Evolutionary conservation across 192 early-diverging fungal genomes (phyloP), one percentile per base, ranked within the genome.

Genomic region (Gamsiella multidivaricata): DNA sequence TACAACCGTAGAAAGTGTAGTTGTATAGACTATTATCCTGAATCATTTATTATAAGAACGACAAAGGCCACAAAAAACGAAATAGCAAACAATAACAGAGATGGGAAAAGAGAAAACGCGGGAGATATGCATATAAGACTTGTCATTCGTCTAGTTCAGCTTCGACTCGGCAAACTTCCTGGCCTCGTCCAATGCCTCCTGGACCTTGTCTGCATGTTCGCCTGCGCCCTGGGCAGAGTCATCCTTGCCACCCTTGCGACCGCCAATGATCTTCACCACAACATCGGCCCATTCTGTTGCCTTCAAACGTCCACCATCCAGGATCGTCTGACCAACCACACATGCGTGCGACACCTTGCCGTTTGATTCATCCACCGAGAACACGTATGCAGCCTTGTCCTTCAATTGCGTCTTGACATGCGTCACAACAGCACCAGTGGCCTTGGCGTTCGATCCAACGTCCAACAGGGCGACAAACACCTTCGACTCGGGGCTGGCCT

Each of bases 181-280:
- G 20, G 96, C 95, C 51, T 88, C 85, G 20, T 82, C 80, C 11
- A 95, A 65, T 25, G 95, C 96, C 72, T 94, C 91, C 50, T 91
- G 88, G 25, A 93, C 80, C 59, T 83, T 81, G 54, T 76, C 82
- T 17, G 88, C 59, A 28, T 91, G 85, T 42, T 86, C 82, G 33
- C 96, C 97, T 55, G 91, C 90, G 18, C 97, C 97, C 65, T 95
- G 95, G 32, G 97, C 97, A 62, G 93, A 71, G 54, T 95, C 95
- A 47, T 96, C 95, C 68, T 96, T 97, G 53, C 97, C 97, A 36
- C 97, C 97, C 61, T 90, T 91, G 82, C 95, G 95, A 61, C 97
- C 97, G 29, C 93, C 95, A 51, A 99, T 85, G 28, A 88, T 86
- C 55, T 90, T 84, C 26, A 88, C 75, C n/a, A 98, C 95, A 31